phyloP scores from a whole-genome alignment of 164 flowering plant genomes.

The Tetracentron sinense region DNA sequence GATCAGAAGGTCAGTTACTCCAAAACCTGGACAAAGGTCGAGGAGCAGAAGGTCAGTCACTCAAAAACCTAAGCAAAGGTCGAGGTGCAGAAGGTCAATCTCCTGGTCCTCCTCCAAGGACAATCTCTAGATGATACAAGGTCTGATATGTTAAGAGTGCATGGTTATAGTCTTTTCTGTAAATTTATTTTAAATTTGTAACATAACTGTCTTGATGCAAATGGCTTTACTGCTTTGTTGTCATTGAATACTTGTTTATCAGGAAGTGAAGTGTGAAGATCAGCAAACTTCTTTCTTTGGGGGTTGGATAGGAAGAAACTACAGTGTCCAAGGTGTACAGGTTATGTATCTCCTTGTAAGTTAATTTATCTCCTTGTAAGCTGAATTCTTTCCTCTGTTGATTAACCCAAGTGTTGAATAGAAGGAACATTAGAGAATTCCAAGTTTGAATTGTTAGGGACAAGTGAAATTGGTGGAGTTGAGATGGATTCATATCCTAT shows the following conservation, averaged over 20 bases:
- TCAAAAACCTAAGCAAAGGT: too few species aligned
- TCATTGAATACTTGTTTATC: background rate
- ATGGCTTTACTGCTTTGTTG: background rate
- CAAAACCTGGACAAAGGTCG: too few species aligned
- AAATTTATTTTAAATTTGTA: background rate
- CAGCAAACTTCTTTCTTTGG: background rate
- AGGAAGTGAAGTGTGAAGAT: background rate
- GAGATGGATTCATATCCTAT: too few species aligned
- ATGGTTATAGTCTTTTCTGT: background rate
- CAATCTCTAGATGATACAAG: slow-evolving; percentile 19
- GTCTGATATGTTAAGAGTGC: background rate
- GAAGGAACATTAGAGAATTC: too few species aligned
- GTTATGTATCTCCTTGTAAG: too few species aligned
- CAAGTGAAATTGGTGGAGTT: too few species aligned
- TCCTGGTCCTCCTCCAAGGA: slow-evolving; percentile 10
- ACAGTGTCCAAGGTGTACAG: too few species aligned
- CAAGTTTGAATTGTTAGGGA: too few species aligned
- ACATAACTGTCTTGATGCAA: background rate
- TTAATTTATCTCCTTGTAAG: too few species aligned
- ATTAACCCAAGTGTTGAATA: too few species aligned
- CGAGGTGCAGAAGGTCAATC: slow-evolving; percentile 1
- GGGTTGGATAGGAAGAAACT: background rate
- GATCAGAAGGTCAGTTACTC: slow-evolving; percentile 1
- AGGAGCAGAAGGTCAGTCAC: too few species aligned
- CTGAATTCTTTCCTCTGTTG: too few species aligned